Evolutionary conservation across 345 rosid species (phyloP).

Genomic region (Populus deltoides): DNA sequence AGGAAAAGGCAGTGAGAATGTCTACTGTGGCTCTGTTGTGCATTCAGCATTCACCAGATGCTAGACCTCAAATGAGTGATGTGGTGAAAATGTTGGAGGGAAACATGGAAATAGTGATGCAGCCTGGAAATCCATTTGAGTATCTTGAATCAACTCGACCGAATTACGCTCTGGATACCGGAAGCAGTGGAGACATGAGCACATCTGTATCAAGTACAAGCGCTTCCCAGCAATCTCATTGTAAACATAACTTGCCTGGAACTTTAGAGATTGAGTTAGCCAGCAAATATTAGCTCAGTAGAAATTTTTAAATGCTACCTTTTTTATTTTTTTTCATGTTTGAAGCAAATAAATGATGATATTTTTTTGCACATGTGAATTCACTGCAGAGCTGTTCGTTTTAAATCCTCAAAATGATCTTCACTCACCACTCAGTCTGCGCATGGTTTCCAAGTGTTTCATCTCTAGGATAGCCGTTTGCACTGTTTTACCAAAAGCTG

Average conservation of each 20-base stretch:
- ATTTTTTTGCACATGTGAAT: too few species aligned
- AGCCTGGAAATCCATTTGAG: slow-evolving; percentile 26
- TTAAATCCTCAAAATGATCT: too few species aligned
- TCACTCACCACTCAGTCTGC: too few species aligned
- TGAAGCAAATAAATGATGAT: too few species aligned
- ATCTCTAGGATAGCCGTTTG: too few species aligned
- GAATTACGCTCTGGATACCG: not conserved
- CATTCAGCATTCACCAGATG: slow-evolving; percentile 29
- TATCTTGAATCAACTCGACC: slow-evolving; percentile 12
- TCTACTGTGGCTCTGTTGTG: slow-evolving; percentile 29
- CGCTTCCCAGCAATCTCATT: not conserved
- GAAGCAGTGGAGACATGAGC: not conserved
- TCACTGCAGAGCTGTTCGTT: too few species aligned
- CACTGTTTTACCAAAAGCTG: too few species aligned
- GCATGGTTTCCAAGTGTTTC: too few species aligned
- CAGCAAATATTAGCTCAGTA: too few species aligned
- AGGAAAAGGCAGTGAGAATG: slow-evolving; percentile 30
- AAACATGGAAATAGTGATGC: slow-evolving; percentile 13
- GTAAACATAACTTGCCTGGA: not conserved
- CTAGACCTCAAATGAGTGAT: slow-evolving; percentile 34
- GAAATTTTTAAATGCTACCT: too few species aligned
- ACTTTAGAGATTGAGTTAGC: slow-evolving; percentile 9
- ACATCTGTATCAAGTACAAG: not conserved
- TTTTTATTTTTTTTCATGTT: too few species aligned
- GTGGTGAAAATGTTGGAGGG: slow-evolving; percentile 41